Percentiles rank a stretch among this genome's conserved stretches.
Conservation (phyloP, 768 basidiomycete species). For the Xanthoconium purpureum region DNA sequence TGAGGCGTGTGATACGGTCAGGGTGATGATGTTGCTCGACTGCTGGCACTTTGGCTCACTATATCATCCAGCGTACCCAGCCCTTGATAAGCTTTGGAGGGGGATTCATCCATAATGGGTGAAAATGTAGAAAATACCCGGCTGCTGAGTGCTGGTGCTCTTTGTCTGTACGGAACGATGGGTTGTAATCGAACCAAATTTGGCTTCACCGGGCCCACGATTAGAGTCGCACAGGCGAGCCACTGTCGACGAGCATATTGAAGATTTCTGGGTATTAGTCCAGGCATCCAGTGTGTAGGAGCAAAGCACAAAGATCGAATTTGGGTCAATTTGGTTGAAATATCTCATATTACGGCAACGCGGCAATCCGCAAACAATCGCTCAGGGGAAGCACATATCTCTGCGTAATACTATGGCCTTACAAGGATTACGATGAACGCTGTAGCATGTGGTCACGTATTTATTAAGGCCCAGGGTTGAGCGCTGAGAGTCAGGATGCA, state of each 20-base stretch:
- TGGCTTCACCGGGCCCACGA: background rate
- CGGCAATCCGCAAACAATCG: too few species aligned
- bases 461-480: background rate
- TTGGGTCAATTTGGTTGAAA: background rate
- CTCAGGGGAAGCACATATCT: too few species aligned
- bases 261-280: background rate
- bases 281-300: slow-evolving; percentile 5
- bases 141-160: background rate
- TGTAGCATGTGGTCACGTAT: background rate
- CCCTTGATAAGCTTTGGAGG: background rate
- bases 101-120: slow-evolving; percentile 2
- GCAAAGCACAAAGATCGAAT: background rate
- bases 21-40: background rate
- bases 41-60: slow-evolving; percentile 13
- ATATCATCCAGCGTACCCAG: slow-evolving; percentile 15
- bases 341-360: background rate
- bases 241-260: background rate
- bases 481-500: too few species aligned
- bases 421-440: background rate
- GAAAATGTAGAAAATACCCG: slow-evolving; percentile 1
- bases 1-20: slow-evolving; percentile 2
- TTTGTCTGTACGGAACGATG: background rate
- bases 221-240: background rate
- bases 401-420: too few species aligned
- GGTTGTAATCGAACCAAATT: slow-evolving; percentile 1